phyloP scores from a whole-genome alignment of 257 asterid species.

The Primulina tabacum region DNA sequence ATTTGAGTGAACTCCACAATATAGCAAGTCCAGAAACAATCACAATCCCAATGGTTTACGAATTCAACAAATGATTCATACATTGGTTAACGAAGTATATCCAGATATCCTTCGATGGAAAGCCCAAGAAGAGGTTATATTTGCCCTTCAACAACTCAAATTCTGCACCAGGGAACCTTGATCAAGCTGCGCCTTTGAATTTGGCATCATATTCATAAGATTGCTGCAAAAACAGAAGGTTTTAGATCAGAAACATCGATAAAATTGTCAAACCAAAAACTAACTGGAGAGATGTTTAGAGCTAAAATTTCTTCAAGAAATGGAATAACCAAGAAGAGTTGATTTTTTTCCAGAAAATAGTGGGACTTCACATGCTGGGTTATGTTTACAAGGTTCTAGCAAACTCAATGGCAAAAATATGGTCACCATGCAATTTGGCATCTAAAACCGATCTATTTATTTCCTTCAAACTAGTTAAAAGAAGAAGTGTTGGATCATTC shows the following conservation, averaged over 20 bases:
- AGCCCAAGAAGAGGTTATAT: neutral
- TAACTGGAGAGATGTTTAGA: too few relatives aligned
- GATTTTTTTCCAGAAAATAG: neutral
- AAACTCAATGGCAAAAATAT: neutral
- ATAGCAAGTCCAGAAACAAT: constrained; percentile 3
- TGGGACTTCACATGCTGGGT: neutral
- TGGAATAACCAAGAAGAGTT: too few relatives aligned
- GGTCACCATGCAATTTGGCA: neutral
- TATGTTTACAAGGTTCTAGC: neutral
- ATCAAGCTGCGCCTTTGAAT: constrained; percentile 75
- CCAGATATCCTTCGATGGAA: neutral
- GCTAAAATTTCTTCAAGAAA: too few relatives aligned
- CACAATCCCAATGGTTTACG: constrained; percentile 1
- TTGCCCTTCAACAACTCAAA: neutral
- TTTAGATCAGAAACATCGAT: too few relatives aligned
- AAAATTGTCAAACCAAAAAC: neutral
- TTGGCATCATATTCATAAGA: constrained; percentile 96
- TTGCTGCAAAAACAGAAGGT: constrained; percentile 56
- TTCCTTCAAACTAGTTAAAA: neutral
- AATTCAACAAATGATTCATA: constrained; percentile 3
- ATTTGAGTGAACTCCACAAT: constrained; percentile 1
- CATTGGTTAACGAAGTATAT: neutral
- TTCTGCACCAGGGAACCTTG: constrained; percentile 2
- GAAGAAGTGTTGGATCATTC: neutral
- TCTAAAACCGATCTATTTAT: neutral